Base-by-base conservation (phyloP, 2,329 filamentous ascomycete genomes). In the Chaetomium sp. region DNA sequence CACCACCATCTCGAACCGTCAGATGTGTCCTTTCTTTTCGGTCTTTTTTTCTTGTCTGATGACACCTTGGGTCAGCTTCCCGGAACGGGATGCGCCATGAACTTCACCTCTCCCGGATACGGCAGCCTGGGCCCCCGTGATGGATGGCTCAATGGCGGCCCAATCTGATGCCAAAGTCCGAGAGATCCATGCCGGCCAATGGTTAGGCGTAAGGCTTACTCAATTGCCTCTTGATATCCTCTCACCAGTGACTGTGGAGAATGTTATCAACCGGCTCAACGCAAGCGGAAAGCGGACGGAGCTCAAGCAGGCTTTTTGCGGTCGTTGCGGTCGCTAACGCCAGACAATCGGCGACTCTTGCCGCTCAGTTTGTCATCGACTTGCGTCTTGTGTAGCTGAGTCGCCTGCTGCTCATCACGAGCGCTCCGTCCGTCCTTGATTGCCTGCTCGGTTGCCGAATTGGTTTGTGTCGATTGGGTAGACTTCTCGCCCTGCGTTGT, bases 401-500 rank as follows among this genome's bases (percentile, higher is more conserved):
- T 44, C 32, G 6, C 36, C 11, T 37, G 43, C 36, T 37, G 27
- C 36, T 34, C 33, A 48, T 46, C 53, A 57, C 45, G 45, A 48
- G 45, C 45, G 34, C 36, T 48, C 19, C 6, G 45, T 14, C n/a
- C 5, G 34, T 48, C 27, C 56, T 54, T 50, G 46, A 60, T 55
- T 59, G 57, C 35, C 36, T 14, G 10, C 19, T 42, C 42, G 43
- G 38, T 27, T 34, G 47, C 48, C 48, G 48, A 11, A 41, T 32
- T 33, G 8, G 45, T 57, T 14, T 41, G 27, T 27, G 14, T 54
- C 52, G 37, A 52, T 57, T 57, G 55, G 55, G 55, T 42, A 42
- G 51, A 36, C 41, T 61, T 62, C 57, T 61, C 59, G 59, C 62
- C 62, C 12, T 64, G 65, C 61, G 60, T 62, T 40, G 51, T 59